Percentiles rank a stretch among this genome's conserved stretches.
Conservation (phyloP, 2,329 filamentous ascomycete genomes). For the Leptographium galeiforme region DNA sequence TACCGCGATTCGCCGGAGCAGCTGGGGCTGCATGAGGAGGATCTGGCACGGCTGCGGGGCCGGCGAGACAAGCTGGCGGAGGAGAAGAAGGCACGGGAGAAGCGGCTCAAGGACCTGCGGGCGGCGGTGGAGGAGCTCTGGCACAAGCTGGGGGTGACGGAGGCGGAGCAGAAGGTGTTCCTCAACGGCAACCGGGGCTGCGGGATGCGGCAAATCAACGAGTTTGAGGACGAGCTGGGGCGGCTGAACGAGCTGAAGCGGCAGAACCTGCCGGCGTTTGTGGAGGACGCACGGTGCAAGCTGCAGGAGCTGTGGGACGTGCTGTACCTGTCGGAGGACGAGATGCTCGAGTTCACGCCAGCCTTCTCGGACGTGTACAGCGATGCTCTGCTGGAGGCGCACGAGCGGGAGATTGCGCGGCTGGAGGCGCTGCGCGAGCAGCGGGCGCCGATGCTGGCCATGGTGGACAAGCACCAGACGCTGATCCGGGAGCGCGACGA, state of each 20-base stretch:
- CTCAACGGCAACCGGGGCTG: conserved; percentile 79
- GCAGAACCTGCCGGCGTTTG: conserved; percentile 89
- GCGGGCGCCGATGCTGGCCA: conserved; percentile 65
- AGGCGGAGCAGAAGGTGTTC: conserved; percentile 72
- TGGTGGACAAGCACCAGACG: conserved; percentile 72
- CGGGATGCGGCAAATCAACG: conserved; percentile 82
- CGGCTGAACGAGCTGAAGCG: conserved; percentile 85
- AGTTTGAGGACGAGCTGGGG: conserved; percentile 82
- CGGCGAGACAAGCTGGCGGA: conserved; percentile 74
- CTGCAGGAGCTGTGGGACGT: conserved; percentile 92
- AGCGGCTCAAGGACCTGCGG: conserved; percentile 60
- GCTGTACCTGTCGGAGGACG: conserved; percentile 89
- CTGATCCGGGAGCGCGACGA: conserved; percentile 80
- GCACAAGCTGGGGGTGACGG: conserved; percentile 75
- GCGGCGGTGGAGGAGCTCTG: conserved; percentile 72
- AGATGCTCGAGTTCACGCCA: conserved; percentile 96
- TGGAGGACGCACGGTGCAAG: conserved; percentile 82
- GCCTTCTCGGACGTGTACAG: conserved; percentile 96
- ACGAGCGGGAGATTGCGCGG: conserved; percentile 78
- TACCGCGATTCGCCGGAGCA: conserved; percentile 88
- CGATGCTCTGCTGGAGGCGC: conserved; percentile 85
- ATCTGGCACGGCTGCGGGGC: conserved; percentile 56
- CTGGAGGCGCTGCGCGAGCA: conserved; percentile 76
- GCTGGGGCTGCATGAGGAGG: conserved; percentile 79
- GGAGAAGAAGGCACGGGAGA: conserved; percentile 79